phyloP scores from a whole-genome alignment of 305 asterid species.

The Rubia balearica region DNA sequence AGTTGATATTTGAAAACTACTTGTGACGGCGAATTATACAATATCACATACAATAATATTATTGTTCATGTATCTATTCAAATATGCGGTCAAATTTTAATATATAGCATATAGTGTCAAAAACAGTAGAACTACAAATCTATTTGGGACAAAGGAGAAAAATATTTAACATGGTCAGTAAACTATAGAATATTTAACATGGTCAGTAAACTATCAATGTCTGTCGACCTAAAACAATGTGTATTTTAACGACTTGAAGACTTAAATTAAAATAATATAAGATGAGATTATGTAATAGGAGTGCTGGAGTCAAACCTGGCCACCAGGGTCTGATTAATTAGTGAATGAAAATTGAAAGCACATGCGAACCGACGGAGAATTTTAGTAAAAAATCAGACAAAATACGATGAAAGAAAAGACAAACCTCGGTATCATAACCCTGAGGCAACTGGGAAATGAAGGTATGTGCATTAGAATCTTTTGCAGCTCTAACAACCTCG shows the following conservation, averaged over 20 bases:
- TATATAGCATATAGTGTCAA: too few species aligned
- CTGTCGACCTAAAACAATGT: background rate
- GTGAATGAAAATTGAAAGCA: background rate
- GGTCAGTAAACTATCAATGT: background rate
- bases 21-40: too few species aligned
- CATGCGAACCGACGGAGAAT: background rate
- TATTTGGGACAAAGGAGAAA: too few species aligned
- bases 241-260: background rate
- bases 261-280: too few species aligned
- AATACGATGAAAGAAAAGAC: background rate
- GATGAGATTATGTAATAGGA: too few species aligned
- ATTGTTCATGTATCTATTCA: too few species aligned
- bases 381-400: background rate
- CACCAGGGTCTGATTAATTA: background rate
- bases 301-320: background rate
- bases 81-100: too few species aligned
- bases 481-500: constrained; percentile 74
- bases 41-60: too few species aligned
- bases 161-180: too few species aligned
- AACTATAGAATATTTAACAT: too few species aligned
- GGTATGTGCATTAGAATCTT: constrained; percentile 85
- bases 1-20: too few species aligned
- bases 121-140: too few species aligned
- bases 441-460: constrained; percentile 78
- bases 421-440: constrained; percentile 89